Evolutionary conservation across 768 basidiomycete genomes (phyloP).

Genomic region (Hygrocybe punicea): DNA sequence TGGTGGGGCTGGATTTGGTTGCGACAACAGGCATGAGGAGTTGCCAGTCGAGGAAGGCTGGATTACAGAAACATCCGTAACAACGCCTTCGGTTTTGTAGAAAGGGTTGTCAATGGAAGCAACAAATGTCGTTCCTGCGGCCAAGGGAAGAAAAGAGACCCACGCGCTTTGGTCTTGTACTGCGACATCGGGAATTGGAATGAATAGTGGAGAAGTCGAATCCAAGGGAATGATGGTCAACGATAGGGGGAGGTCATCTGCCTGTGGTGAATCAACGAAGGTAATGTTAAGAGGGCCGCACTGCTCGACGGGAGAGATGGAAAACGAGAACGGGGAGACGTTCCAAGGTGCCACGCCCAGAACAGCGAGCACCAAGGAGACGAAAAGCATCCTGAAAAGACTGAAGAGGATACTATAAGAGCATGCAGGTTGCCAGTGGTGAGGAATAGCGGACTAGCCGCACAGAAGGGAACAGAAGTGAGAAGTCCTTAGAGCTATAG

Average conservation of each 20-base stretch:
- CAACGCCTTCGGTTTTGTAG: slow-evolving; percentile 38
- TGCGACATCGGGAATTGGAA: slow-evolving; percentile 42
- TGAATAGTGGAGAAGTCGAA: slow-evolving; percentile 42
- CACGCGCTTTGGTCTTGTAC: slow-evolving; percentile 40
- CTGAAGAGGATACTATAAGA: slow-evolving; percentile 17
- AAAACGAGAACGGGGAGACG: slow-evolving; percentile 25
- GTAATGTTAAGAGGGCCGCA: slow-evolving; percentile 49
- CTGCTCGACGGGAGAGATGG: slow-evolving; percentile 46
- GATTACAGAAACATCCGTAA: slow-evolving; percentile 50
- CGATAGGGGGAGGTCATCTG: slow-evolving; percentile 37
- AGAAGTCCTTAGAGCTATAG: no score
- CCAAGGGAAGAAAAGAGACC: slow-evolving; percentile 50
- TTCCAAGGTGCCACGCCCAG: slow-evolving; percentile 17
- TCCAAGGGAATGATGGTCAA: slow-evolving; percentile 55
- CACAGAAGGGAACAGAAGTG: background rate
- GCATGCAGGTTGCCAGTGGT: background rate
- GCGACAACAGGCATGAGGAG: slow-evolving; percentile 40
- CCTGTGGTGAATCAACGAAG: slow-evolving; percentile 41
- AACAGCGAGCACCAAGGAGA: slow-evolving; percentile 35
- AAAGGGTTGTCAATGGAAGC: slow-evolving; percentile 50
- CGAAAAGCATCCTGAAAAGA: slow-evolving; percentile 19
- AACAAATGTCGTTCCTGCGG: slow-evolving; percentile 48
- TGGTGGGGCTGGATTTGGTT: slow-evolving; percentile 5
- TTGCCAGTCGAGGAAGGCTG: slow-evolving; percentile 38
- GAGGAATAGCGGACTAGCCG: slow-evolving; percentile 3